phyloP scores from a whole-genome alignment of 2,329 filamentous ascomycete genomes.

The Talaromyces sp. region DNA sequence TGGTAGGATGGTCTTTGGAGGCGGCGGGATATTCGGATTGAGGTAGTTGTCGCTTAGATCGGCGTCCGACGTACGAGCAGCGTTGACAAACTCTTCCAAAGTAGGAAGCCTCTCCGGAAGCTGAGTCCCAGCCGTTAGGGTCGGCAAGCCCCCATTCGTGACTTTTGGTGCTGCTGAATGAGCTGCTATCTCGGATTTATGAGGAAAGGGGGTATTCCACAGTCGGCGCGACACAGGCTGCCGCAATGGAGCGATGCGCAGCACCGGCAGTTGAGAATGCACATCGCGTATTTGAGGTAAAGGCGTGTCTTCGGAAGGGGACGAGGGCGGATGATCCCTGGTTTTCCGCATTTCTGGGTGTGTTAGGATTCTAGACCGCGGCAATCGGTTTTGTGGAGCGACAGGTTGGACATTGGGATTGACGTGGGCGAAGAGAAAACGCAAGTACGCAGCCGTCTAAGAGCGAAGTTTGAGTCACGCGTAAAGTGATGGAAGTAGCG shows the following conservation, averaged over 20 bases:
- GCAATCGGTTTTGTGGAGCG: slow-evolving; percentile 18
- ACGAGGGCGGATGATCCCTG: slow-evolving; percentile 31
- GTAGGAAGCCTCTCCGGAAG: slow-evolving; percentile 39
- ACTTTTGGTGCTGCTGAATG: neutral
- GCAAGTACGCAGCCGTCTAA: neutral
- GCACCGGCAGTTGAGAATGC: slow-evolving; percentile 41
- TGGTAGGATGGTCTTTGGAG: slow-evolving; percentile 43
- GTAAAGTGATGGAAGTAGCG: neutral
- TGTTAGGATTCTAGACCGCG: slow-evolving; percentile 21
- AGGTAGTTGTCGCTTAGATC: slow-evolving; percentile 32
- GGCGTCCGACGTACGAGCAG: slow-evolving; percentile 36
- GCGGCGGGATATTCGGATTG: slow-evolving; percentile 37
- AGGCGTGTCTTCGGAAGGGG: slow-evolving; percentile 40
- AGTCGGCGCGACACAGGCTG: slow-evolving; percentile 45
- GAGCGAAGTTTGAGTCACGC: neutral
- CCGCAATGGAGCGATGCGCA: slow-evolving; percentile 50
- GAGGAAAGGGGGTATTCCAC: slow-evolving; percentile 42
- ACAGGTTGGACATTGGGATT: slow-evolving; percentile 18
- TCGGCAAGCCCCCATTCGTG: slow-evolving; percentile 24
- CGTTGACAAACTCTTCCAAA: slow-evolving; percentile 38
- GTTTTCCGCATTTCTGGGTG: slow-evolving; percentile 31
- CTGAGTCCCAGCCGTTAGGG: slow-evolving; percentile 29
- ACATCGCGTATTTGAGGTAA: slow-evolving; percentile 39
- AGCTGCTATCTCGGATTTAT: slow-evolving; percentile 29
- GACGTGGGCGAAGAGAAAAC: neutral